Evolutionary conservation across 306 rosid genomes (phyloP).

Genomic region (Abrus precatorius): DNA sequence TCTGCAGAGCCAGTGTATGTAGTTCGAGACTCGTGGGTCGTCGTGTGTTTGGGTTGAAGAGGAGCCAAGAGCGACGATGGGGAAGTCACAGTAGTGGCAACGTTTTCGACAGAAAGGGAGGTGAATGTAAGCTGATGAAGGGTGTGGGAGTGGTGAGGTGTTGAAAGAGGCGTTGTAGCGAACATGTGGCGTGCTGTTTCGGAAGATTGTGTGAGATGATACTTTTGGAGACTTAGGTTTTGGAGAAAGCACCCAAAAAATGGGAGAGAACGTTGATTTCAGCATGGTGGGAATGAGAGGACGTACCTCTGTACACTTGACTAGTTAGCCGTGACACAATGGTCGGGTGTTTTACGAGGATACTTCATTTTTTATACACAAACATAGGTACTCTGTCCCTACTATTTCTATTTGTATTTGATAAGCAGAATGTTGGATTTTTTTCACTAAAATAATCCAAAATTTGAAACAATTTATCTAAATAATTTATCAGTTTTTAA

Average conservation of each 20-base stretch:
- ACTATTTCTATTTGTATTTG: too few species aligned
- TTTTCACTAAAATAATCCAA: too few species aligned
- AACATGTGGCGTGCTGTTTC: conserved; percentile 62
- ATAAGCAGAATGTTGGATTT: too few species aligned
- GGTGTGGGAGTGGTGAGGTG: conserved; percentile 32
- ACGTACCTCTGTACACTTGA: too few species aligned
- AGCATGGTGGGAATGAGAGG: conserved; percentile 47
- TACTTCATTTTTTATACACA: too few species aligned
- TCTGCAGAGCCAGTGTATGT: conserved; percentile 70
- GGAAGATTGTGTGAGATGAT: not conserved
- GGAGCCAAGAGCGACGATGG: conserved; percentile 91
- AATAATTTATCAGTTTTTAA: too few species aligned
- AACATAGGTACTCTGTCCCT: too few species aligned
- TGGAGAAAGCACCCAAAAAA: conserved; percentile 59
- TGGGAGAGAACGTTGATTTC: conserved; percentile 67
- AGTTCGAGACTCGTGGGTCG: conserved; percentile 80
- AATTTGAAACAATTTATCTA: too few species aligned
- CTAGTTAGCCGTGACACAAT: too few species aligned
- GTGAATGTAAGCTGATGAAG: conserved; percentile 91
- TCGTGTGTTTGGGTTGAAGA: conserved; percentile 58
- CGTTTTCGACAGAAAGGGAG: conserved; percentile 97
- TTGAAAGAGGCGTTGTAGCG: conserved; percentile 70
- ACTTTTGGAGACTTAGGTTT: conserved; percentile 50
- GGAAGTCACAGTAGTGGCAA: conserved; percentile 96
- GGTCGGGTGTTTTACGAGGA: too few species aligned